Percentiles rank a stretch among this genome's conserved stretches.
Conservation (phyloP, 805 yeast genomes). For the Lipomyces kockii region DNA sequence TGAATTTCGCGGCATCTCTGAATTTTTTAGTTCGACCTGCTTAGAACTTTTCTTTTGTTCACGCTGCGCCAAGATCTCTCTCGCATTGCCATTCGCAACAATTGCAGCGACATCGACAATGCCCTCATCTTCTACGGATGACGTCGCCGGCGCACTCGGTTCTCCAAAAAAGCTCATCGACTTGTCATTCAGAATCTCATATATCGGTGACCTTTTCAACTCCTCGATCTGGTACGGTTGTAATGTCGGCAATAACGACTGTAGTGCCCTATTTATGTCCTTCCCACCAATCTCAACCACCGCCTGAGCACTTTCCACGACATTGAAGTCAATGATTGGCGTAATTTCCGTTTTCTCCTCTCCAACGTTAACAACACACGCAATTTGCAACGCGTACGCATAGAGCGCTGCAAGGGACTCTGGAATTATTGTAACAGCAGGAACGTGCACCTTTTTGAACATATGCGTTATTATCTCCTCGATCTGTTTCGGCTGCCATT, state of each 20-base stretch:
- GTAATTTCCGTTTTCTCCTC: constrained; percentile 71
- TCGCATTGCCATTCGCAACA: constrained; percentile 75
- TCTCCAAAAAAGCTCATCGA: constrained; percentile 39
- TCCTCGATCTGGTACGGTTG: constrained; percentile 65
- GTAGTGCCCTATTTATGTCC: constrained; percentile 60
- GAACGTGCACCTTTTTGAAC: constrained; percentile 72
- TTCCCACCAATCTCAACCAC: constrained; percentile 65
- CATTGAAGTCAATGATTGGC: constrained; percentile 77
- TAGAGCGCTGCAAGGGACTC: constrained; percentile 69
- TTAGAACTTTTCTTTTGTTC: constrained; percentile 46
- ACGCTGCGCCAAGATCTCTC: constrained; percentile 63
- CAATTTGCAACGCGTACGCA: constrained; percentile 66
- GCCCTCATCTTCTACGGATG: constrained; percentile 61
- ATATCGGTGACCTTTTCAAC: constrained; percentile 74
- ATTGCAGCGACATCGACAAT: constrained; percentile 87
- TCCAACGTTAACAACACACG: constrained; percentile 83
- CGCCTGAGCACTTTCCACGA: constrained; percentile 58
- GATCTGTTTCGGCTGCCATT: constrained; percentile 69
- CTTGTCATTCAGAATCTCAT: constrained; percentile 65
- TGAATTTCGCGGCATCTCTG: constrained; percentile 71
- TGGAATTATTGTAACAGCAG: constrained; percentile 74
- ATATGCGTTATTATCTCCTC: constrained; percentile 76
- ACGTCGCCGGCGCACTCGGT: constrained; percentile 57
- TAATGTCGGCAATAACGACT: constrained; percentile 62
- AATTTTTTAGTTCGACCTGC: constrained; percentile 53